Evolutionary conservation across 331 rosid genomes (phyloP), one percentile per base, ranked within the genome.

Genomic region (Phaseolus coccineus): DNA sequence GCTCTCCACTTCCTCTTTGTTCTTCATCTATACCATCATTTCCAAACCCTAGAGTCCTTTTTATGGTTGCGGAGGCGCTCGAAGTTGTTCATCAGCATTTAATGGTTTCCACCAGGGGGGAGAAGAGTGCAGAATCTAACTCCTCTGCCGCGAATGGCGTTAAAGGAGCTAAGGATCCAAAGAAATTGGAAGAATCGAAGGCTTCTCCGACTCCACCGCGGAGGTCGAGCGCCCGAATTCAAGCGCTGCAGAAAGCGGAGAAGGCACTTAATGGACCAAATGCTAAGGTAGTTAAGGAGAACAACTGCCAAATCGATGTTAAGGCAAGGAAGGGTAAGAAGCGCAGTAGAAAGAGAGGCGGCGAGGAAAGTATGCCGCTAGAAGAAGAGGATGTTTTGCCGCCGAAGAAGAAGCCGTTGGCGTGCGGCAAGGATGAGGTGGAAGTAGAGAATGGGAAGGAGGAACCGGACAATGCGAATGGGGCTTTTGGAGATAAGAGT

Each of bases 171-270:
- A 14, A 73, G 40, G 53, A 2, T 1, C 6, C 7, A 2, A 58
- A 13, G 53, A 73, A 55, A 12, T 12, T 6, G 12, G 69, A 46
- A 30, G 11, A 63, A 4, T 64, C 69, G 22, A 73, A 16, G n/a
- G 65, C 1, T 1, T 2, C 80, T 4, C 59, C 86, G 55, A 24
- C 74, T 35, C 78, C 15, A 79, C 79, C 27, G 81, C 81, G 91
- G 58, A 82, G 97, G 83, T 56, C 69, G 35, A 91, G 97, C 8
- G 76, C 91, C 68, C 77, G 98, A n/a, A 84, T 91, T 69, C 83
- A 84, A 24, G 85, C 78, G 0, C 73, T 79, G 50, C 84, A 69
- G 14, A 77, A 70, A 37, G 86, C 77, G 3, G 88, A 82, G 24
- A 89, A 87, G 77, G 75, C 69, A n/a, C 77, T 59, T 22, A 84